Conservation (phyloP, 2,329 filamentous ascomycete species). For the Epichloe sylvatica region DNA sequence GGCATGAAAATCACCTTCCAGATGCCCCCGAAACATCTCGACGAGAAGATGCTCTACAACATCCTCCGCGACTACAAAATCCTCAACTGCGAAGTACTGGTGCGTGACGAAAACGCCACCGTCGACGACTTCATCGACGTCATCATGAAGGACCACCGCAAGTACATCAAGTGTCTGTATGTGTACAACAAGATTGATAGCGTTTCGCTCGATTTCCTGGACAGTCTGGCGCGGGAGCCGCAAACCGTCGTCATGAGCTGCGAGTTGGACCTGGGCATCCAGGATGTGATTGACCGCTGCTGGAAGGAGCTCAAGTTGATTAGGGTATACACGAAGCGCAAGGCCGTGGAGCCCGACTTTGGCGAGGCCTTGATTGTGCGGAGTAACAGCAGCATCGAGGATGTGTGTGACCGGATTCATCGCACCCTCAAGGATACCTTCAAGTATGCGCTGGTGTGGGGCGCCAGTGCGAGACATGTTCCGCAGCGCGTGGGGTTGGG, state of each 20-base stretch:
- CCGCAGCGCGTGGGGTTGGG: conserved; percentile 82
- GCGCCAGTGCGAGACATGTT: conserved; percentile 84
- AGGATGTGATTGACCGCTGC: conserved; percentile 85
- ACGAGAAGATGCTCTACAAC: conserved; percentile 97
- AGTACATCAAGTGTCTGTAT: conserved; percentile 90
- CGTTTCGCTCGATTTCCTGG: conserved; percentile 83
- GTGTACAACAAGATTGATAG: conserved; percentile 99
- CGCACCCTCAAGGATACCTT: conserved; percentile 93
- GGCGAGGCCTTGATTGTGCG: conserved; percentile 85
- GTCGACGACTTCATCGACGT: conserved; percentile 98
- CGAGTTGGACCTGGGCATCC: conserved; percentile 83
- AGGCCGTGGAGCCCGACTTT: conserved; percentile 83
- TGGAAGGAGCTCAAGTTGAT: conserved; percentile 90
- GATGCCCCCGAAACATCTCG: conserved; percentile 72
- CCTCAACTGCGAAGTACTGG: conserved; percentile 88
- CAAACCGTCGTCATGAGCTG: conserved; percentile 96
- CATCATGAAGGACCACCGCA: conserved; percentile 97
- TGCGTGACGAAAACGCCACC: conserved; percentile 87
- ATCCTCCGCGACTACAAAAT: conserved; percentile 98
- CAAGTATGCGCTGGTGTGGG: conserved; percentile 98
- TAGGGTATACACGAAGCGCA: conserved; percentile 90
- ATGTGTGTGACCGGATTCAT: conserved; percentile 93
- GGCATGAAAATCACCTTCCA: conserved; percentile 99
- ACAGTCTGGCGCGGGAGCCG: conserved; percentile 81
- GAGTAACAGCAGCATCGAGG: conserved; percentile 76